A percentile compares a stretch with the other conserved stretches of the same genome.
Evolutionary conservation across 495 filamentous ascomycete species (phyloP).

Genomic region (Trichoderma virens): DNA sequence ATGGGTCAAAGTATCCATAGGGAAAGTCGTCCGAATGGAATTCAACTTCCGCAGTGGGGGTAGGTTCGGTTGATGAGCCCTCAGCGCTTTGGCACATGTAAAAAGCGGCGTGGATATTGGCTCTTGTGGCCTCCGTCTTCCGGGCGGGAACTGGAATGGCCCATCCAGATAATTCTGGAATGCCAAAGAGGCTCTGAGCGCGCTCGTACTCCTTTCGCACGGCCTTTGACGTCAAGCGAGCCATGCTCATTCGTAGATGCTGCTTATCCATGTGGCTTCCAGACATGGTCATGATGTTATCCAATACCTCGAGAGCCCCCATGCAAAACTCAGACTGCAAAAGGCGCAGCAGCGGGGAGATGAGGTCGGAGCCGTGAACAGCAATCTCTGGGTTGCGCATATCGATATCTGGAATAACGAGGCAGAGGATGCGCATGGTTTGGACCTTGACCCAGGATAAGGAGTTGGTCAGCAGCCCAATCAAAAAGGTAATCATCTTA

Average conservation of each 20-base stretch:
- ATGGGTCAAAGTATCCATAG: slow-evolving; percentile 60
- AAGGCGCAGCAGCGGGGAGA: slow-evolving; percentile 83
- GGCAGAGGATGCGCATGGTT: slow-evolving; percentile 82
- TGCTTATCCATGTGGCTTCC: slow-evolving; percentile 89
- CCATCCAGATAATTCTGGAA: slow-evolving; percentile 93
- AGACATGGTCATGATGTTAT: slow-evolving; percentile 90
- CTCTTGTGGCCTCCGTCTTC: slow-evolving; percentile 72
- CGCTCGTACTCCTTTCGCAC: slow-evolving; percentile 91
- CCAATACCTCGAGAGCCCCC: slow-evolving; percentile 81
- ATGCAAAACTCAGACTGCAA: slow-evolving; percentile 90
- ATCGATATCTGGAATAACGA: slow-evolving; percentile 82
- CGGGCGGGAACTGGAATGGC: slow-evolving; percentile 88
- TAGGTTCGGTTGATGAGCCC: slow-evolving; percentile 53
- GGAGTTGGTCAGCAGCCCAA: slow-evolving; percentile 85
- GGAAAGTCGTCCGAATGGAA: slow-evolving; percentile 86
- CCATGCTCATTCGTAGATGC: slow-evolving; percentile 96
- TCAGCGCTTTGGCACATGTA: slow-evolving; percentile 65
- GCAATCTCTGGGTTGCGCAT: slow-evolving; percentile 89
- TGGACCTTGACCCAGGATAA: slow-evolving; percentile 83
- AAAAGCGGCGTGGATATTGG: slow-evolving; percentile 94
- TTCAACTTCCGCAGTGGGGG: slow-evolving; percentile 75
- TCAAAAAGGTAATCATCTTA: slow-evolving; percentile 75
- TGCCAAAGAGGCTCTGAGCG: slow-evolving; percentile 89
- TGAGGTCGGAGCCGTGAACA: slow-evolving; percentile 86
- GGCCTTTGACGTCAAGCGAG: slow-evolving; percentile 66